Conservation (phyloP, 495 filamentous ascomycete species). For the Podospora pseudocomata region DNA sequence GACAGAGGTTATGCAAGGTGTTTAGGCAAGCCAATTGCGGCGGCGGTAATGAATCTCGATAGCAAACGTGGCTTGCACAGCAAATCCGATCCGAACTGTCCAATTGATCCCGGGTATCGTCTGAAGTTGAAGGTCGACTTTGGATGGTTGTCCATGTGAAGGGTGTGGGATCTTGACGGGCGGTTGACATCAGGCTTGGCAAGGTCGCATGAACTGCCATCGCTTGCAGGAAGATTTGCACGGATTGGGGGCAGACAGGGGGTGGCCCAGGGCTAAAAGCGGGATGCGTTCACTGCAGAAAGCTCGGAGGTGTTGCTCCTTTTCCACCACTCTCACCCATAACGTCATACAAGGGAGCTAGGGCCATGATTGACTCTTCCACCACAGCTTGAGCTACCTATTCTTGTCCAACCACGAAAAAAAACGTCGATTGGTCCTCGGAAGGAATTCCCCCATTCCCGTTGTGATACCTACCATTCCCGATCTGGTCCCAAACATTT, state of each 20-base stretch:
- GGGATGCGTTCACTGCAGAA: slow-evolving; percentile 15
- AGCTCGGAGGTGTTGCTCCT: background rate
- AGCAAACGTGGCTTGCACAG: background rate
- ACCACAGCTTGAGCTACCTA: background rate
- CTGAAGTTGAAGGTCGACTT: background rate
- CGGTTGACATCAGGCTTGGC: background rate
- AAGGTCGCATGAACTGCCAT: background rate
- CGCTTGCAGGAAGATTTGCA: background rate
- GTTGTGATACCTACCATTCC: slow-evolving; percentile 6
- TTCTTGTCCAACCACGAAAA: background rate
- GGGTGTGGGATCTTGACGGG: background rate
- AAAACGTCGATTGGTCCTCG: background rate
- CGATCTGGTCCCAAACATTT: background rate
- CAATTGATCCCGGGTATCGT: slow-evolving; percentile 5
- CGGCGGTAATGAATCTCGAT: background rate
- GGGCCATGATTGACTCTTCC: background rate
- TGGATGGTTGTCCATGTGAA: background rate
- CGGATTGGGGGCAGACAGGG: background rate
- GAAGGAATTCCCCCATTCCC: background rate
- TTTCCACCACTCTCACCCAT: background rate
- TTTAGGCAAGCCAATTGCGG: slow-evolving; percentile 16
- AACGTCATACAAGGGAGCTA: slow-evolving; percentile 13
- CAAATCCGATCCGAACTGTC: background rate
- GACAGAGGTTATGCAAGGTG: slow-evolving; percentile 6
- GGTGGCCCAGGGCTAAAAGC: slow-evolving; percentile 10